phyloP scores from a whole-genome alignment of 139 green algal genomes.

The Chlamydomonas applanata region DNA sequence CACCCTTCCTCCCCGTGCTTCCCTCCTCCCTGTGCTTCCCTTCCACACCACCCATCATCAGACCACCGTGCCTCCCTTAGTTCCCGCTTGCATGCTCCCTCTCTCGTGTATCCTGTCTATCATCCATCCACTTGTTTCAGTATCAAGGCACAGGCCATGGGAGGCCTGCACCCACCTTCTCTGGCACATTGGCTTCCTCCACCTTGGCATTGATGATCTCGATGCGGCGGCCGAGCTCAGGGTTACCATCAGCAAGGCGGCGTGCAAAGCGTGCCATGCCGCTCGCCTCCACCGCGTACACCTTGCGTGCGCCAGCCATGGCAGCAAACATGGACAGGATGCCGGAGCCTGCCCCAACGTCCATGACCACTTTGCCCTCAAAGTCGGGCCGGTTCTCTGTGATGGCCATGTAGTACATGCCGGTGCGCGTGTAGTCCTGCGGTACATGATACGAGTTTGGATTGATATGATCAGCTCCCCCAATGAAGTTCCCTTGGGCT shows the following conservation, averaged over 20 bases:
- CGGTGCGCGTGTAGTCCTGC: constrained; percentile 83
- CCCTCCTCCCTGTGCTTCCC: too few relatives aligned
- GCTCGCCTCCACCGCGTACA: constrained; percentile 95
- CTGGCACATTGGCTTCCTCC: constrained; percentile 41
- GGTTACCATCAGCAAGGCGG: constrained; percentile 72
- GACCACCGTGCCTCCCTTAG: too few relatives aligned
- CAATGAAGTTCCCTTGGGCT: too few relatives aligned
- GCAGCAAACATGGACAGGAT: constrained; percentile 97
- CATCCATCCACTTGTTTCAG: too few relatives aligned
- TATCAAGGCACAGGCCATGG: not conserved
- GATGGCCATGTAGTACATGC: constrained; percentile 93
- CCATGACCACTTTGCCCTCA: constrained; percentile 86
- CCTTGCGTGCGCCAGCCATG: constrained; percentile 52
- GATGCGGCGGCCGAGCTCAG: constrained; percentile 37
- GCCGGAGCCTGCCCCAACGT: constrained; percentile 90
- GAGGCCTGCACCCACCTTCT: constrained; percentile 10
- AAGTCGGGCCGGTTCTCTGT: constrained; percentile 87
- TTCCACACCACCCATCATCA: not conserved
- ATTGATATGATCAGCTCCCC: too few relatives aligned
- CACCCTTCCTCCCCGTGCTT: too few relatives aligned
- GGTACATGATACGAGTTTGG: too few relatives aligned
- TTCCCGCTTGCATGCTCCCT: too few relatives aligned
- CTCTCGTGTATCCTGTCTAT: too few relatives aligned
- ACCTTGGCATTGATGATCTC: constrained; percentile 48
- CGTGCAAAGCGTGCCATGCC: constrained; percentile 77